These are phyloP conservation scores for Mortierella alpina DNA, from an alignment of 192 early-diverging fungal genomes.

Conservation along the genomic window DNA sequence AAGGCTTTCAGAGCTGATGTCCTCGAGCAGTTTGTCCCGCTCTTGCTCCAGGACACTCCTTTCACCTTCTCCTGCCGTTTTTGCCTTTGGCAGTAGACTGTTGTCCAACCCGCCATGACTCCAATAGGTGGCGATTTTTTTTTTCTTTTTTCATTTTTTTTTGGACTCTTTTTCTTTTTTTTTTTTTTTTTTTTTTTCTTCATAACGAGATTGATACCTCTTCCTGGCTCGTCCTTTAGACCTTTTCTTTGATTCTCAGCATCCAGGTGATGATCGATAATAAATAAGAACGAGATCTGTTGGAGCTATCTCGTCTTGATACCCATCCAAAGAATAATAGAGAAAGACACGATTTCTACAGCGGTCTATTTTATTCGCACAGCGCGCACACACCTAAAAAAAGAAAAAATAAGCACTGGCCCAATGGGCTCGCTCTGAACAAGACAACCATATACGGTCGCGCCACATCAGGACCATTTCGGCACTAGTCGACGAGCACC, in stretches of 20 bases:
- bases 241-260: constrained; percentile 7
- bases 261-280: background rate
- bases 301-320: too few relatives aligned
- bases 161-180: background rate
- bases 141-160: constrained; percentile 12
- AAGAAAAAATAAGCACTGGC: too few relatives aligned
- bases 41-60: too few relatives aligned
- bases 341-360: too few relatives aligned
- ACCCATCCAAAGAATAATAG: too few relatives aligned
- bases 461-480: too few relatives aligned
- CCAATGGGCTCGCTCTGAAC: too few relatives aligned
- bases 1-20: constrained; percentile 33
- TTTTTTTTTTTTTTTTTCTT: background rate
- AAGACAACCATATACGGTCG: too few relatives aligned
- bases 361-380: too few relatives aligned
- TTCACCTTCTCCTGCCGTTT: background rate
- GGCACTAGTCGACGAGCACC: too few relatives aligned
- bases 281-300: background rate
- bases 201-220: background rate
- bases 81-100: background rate
- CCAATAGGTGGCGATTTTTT: background rate
- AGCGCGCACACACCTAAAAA: too few relatives aligned
- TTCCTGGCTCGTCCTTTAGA: too few relatives aligned
- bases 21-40: background rate
- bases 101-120: background rate